phyloP scores from a whole-genome alignment of 2,329 filamentous ascomycete genomes.

The Colletotrichum gloeosporioides region DNA sequence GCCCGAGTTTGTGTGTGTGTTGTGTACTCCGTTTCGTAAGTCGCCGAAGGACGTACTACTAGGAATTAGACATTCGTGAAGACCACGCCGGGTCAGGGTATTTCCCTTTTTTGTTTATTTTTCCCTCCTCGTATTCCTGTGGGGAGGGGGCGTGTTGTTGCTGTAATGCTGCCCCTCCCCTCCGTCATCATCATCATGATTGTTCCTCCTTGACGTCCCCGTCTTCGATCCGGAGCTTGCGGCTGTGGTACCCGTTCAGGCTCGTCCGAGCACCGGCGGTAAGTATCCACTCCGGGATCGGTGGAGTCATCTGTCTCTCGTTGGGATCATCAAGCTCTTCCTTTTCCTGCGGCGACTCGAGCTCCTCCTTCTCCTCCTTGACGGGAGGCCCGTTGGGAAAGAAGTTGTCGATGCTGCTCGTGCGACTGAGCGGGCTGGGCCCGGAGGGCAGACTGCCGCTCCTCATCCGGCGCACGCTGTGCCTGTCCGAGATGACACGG shows the following conservation, averaged over 20 bases:
- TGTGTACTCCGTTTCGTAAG: background rate
- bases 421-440: slow-evolving; percentile 54
- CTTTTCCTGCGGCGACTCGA: slow-evolving; percentile 16
- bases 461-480: slow-evolving; percentile 59
- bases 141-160: background rate
- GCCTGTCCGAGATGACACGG: slow-evolving; percentile 62
- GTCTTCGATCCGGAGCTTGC: slow-evolving; percentile 33
- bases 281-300: slow-evolving; percentile 67
- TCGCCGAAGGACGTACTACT: slow-evolving; percentile 10
- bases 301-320: slow-evolving; percentile 60
- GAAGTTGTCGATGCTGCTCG: slow-evolving; percentile 57
- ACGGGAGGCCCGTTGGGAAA: slow-evolving; percentile 19
- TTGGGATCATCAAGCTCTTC: slow-evolving; percentile 8
- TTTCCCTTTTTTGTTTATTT: background rate
- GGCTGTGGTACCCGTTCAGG: slow-evolving; percentile 50
- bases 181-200: slow-evolving; percentile 20
- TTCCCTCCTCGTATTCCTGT: background rate
- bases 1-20: background rate
- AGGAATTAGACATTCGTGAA: slow-evolving; percentile 23
- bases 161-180: background rate
- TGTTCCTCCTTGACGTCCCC: slow-evolving; percentile 26
- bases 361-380: slow-evolving; percentile 30
- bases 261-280: slow-evolving; percentile 57
- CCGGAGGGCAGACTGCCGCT: slow-evolving; percentile 58
- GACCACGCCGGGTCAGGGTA: slow-evolving; percentile 16